These are phyloP conservation scores for Xylariaceae sp. DNA, from an alignment of 2,329 filamentous ascomycete species.

Conservation along the genomic window DNA sequence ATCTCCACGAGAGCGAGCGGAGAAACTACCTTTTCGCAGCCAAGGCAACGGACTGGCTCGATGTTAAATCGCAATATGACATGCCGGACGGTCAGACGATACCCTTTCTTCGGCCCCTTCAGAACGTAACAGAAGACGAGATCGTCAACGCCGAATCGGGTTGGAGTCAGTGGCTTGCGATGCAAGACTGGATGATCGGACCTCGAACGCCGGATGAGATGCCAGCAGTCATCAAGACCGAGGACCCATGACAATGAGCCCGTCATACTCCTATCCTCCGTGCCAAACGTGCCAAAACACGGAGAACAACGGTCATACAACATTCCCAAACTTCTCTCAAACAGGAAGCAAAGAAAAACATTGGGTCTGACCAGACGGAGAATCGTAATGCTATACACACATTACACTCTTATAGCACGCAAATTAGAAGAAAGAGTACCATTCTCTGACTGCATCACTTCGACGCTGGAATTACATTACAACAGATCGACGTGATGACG, in stretches of 20 bases:
- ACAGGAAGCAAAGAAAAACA: too few species aligned
- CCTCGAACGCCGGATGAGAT: constrained; percentile 60
- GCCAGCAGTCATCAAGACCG: constrained; percentile 30
- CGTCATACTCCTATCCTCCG: too few species aligned
- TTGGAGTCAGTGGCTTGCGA: constrained; percentile 94
- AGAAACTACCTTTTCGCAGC: constrained; percentile 93
- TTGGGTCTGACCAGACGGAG: too few species aligned
- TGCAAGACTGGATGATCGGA: constrained; percentile 99
- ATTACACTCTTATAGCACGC: too few species aligned
- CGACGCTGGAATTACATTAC: too few species aligned
- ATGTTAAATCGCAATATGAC: constrained; percentile 87
- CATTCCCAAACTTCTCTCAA: too few species aligned
- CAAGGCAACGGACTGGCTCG: constrained; percentile 86
- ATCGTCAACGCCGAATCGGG: constrained; percentile 75
- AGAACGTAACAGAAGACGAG: constrained; percentile 71
- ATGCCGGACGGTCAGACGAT: constrained; percentile 77
- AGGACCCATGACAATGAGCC: constrained; percentile 20
- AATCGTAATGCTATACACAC: too few species aligned
- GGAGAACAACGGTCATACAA: too few species aligned
- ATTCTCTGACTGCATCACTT: too few species aligned
- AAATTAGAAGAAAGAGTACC: too few species aligned
- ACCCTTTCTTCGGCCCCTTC: constrained; percentile 82
- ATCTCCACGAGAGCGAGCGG: constrained; percentile 82
- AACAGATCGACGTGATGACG: too few species aligned
- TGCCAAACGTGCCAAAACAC: too few species aligned